phyloP scores from a whole-genome alignment of 202 grass and related monocot genomes.

The Brachypodium distachyon region DNA sequence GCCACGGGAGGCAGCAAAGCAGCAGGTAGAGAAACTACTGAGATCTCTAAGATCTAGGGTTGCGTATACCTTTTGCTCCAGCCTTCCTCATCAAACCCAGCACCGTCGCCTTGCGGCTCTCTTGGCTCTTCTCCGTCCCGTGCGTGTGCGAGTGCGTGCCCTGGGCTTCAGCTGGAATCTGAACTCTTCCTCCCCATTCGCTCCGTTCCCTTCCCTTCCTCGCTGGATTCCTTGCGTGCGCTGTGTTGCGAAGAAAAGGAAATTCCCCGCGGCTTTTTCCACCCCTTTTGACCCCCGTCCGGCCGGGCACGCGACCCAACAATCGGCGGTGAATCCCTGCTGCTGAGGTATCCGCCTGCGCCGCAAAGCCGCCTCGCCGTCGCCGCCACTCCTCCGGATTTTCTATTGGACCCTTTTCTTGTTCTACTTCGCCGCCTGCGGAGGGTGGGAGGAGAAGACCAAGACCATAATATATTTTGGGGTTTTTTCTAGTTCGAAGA shows the following conservation, averaged over 20 bases:
- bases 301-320: background rate
- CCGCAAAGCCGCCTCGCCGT: background rate
- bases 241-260: slow-evolving; percentile 30
- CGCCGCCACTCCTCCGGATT: background rate
- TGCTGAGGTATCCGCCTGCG: background rate
- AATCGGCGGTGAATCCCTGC: slow-evolving; percentile 8
- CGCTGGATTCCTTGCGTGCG: slow-evolving; percentile 32
- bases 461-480: slow-evolving; percentile 36
- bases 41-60: slow-evolving; percentile 73
- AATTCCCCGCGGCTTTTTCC: slow-evolving; percentile 13
- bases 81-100: slow-evolving; percentile 32
- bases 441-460: slow-evolving; percentile 19
- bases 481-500: too few species aligned
- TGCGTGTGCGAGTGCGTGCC: background rate
- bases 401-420: slow-evolving; percentile 34
- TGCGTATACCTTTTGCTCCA: slow-evolving; percentile 61
- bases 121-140: slow-evolving; percentile 7
- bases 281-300: slow-evolving; percentile 14
- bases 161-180: slow-evolving; percentile 13
- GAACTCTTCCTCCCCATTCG: slow-evolving; percentile 4
- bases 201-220: slow-evolving; percentile 1
- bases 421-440: slow-evolving; percentile 40
- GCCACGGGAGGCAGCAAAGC: background rate
- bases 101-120: background rate
- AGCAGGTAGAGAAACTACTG: slow-evolving; percentile 21